Percentiles rank a stretch among this genome's conserved stretches.
Evolutionary conservation across 495 filamentous ascomycete genomes (phyloP).

Genomic region (Tuber calosporum): DNA sequence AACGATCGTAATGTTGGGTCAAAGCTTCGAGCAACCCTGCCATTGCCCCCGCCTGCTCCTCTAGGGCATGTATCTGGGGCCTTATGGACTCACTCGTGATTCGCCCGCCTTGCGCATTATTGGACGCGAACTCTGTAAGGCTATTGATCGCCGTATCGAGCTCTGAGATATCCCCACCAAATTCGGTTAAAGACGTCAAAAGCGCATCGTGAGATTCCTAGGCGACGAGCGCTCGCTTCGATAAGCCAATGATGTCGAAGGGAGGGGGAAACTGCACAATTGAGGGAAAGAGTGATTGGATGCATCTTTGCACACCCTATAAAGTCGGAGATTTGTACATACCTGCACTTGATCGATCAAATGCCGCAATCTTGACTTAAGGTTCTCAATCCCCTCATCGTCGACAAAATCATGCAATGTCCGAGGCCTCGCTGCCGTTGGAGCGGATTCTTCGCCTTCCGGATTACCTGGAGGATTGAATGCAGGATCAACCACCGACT

Average conservation of each 20-base stretch:
- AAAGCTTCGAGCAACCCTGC: slow-evolving; percentile 72
- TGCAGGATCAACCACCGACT: slow-evolving; percentile 63
- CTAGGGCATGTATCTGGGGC: slow-evolving; percentile 61
- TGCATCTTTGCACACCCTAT: not conserved
- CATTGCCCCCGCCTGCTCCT: slow-evolving; percentile 75
- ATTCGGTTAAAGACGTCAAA: slow-evolving; percentile 42
- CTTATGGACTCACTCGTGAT: slow-evolving; percentile 51
- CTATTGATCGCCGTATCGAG: slow-evolving; percentile 55
- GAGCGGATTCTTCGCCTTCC: slow-evolving; percentile 43
- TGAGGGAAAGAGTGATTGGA: not conserved
- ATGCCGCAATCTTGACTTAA: slow-evolving; percentile 40
- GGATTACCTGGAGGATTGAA: slow-evolving; percentile 49
- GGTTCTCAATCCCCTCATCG: slow-evolving; percentile 62
- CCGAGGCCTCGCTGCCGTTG: slow-evolving; percentile 55
- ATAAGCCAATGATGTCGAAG: not conserved
- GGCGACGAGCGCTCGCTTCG: not conserved
- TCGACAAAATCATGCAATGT: slow-evolving; percentile 87
- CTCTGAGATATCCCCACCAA: slow-evolving; percentile 56
- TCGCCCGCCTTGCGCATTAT: slow-evolving; percentile 41
- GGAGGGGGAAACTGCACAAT: not conserved
- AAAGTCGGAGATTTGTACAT: slow-evolving; percentile 5
- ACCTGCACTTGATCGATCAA: slow-evolving; percentile 41
- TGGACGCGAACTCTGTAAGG: slow-evolving; percentile 40
- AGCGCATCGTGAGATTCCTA: slow-evolving; percentile 36
- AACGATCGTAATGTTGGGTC: slow-evolving; percentile 89